Base-by-base conservation (phyloP, 306 rosid genomes). In the Hippophae rhamnoides region DNA sequence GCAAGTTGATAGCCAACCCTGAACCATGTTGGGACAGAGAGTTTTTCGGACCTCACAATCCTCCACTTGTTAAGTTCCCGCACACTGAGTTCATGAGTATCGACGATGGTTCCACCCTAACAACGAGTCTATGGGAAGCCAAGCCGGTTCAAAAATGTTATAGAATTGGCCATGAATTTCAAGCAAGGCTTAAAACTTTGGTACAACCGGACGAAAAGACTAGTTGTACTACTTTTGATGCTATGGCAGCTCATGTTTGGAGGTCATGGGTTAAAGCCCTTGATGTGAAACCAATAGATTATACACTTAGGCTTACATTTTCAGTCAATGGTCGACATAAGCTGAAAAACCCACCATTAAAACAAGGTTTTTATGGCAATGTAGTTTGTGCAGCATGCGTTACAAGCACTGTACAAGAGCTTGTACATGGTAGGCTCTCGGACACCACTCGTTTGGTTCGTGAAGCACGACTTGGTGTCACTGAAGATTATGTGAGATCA, bases 241-340 rank as follows among this genome's bases (percentile, higher is more conserved):
- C 90, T 12, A 88, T 86, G 82, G 82, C 95, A 0, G 97, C 94
- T 18, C 97, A 86, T 58, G 63, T 93, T 40, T 93, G 99, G 97
- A 76, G 95, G 47, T 83, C 97, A 8, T 88, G 95, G 96, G 96
- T 86, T 31, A 82, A 77, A 41, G 99, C 99, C 13, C 83, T 92
- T 7, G 85, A 88, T 23, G 93, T 92, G 0, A 88, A 68, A 49
- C 96, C 96, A 12, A 48, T 69, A 10, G 85, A 84, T 58, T 80
- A 78, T 57, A 71, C 68, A 10, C 89, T 92, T 1, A 72, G 99
- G 80, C 57, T 88, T 10, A 85, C 95, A 2, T 92, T 92, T 72
- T 86, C 96, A 0, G 95, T 82, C 63, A 88, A 88, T 43, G 85
- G 86, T 2, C 61, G 96, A 4, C 82, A 47, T 13, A 88, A 83